Conservation (phyloP, 306 rosid species). For the Quercus robur region DNA sequence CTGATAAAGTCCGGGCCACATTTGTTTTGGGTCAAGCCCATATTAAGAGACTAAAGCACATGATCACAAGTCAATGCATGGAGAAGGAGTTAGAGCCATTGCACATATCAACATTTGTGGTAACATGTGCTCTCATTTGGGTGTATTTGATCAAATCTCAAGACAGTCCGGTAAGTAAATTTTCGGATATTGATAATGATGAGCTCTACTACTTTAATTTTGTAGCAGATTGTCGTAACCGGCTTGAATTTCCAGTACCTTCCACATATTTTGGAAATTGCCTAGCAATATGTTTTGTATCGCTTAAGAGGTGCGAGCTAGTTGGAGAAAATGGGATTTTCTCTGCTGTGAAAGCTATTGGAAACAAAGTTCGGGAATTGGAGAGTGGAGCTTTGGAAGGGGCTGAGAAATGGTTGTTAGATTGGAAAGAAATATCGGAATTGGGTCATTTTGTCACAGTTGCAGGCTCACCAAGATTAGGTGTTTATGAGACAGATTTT, state of each 20-base stretch:
- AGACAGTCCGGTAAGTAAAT: not conserved
- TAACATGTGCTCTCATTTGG: constrained; percentile 32
- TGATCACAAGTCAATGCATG: not conserved
- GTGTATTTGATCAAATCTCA: constrained; percentile 12
- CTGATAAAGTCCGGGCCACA: constrained; percentile 16
- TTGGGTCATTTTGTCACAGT: not conserved
- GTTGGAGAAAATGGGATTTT: constrained; percentile 25
- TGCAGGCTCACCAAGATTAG: constrained; percentile 43
- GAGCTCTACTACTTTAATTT: constrained; percentile 2
- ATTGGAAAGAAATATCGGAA: not conserved
- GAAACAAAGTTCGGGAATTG: constrained; percentile 17
- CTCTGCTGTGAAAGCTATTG: constrained; percentile 24
- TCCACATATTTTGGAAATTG: constrained; percentile 29
- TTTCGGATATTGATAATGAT: not conserved
- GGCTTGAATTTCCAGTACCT: not conserved
- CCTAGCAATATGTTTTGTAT: not conserved
- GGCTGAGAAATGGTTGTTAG: constrained; percentile 24
- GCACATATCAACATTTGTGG: constrained; percentile 32
- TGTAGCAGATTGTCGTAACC: not conserved
- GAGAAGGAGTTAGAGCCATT: not conserved
- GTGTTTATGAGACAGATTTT: constrained; percentile 39
- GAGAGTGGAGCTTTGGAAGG: constrained; percentile 23
- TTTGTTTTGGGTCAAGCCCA: constrained; percentile 1
- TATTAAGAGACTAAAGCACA: constrained; percentile 17
- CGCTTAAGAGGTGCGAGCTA: not conserved